A percentile compares a stretch with the other conserved stretches of the same genome.
phyloP scores from a whole-genome alignment of 2,329 filamentous ascomycete genomes.

The Atkinsonella texensis region DNA sequence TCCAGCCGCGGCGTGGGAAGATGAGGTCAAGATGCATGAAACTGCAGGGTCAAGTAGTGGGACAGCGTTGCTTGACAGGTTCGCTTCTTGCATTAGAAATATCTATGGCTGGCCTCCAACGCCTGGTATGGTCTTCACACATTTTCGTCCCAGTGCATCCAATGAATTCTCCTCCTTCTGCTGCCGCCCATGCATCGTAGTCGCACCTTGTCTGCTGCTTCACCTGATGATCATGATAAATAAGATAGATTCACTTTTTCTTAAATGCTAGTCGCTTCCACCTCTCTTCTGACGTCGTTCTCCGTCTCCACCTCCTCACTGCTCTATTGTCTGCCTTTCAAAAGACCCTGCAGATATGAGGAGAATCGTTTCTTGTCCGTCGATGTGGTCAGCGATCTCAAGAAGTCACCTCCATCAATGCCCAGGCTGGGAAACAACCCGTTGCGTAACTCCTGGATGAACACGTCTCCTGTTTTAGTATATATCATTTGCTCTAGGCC shows the following conservation, averaged over 20 bases:
- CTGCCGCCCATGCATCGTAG: neutral
- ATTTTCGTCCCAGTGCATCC: neutral
- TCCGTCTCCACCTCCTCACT: neutral
- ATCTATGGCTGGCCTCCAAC: conserved; percentile 3
- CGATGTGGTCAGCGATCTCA: conserved; percentile 45
- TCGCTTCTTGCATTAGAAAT: neutral
- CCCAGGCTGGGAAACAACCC: conserved; percentile 54
- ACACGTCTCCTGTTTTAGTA: conserved; percentile 73
- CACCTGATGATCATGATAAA: neutral
- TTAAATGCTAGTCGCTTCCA: neutral
- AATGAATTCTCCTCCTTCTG: neutral
- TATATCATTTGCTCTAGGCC: conserved; percentile 82
- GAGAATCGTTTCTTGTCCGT: conserved; percentile 50
- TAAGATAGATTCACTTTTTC: neutral
- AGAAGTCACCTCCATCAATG: conserved; percentile 47
- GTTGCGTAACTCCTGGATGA: conserved; percentile 56
- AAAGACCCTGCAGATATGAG: conserved; percentile 48
- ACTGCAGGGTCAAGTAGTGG: no score
- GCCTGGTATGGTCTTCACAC: neutral
- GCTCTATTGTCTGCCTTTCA: conserved; percentile 31
- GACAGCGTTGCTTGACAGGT: no score
- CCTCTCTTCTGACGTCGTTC: neutral
- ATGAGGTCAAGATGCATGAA: no score
- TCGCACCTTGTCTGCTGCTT: neutral
- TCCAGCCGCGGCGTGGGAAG: no score